Base-by-base conservation (phyloP, 176 grass and related monocot species). In the Ampelocalamus luodianensis region DNA sequence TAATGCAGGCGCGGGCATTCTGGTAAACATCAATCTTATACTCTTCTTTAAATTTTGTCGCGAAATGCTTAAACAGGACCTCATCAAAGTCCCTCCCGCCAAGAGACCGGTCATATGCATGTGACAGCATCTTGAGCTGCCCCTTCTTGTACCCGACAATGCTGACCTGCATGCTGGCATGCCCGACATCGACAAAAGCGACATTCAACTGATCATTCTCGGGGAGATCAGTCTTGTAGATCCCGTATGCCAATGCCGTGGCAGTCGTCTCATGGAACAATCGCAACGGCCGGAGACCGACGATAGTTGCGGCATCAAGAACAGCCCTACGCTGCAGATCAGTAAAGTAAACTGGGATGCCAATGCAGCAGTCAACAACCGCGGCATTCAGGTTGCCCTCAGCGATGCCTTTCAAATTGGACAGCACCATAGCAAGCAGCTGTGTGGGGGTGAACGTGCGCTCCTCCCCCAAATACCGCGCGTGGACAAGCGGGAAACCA, bases 221-320 rank as follows among this genome's bases (percentile, higher is more conserved):
- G 0, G 93, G 89, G 51, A 95, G 88, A 71, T 98, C 93, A 38
- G 89, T 98, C 66, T 95, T 95, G 22, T 98, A 98, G 18, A 98
- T 98, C 37, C 96, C 96, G 70, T 98, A 98, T 0, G 91, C 93
- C 91, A 98, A 42, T 0, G 96, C 91, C 0, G 96, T 98, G 44
- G 96, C 91, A 13, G 93, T 98, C 0, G 93, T 98, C 79, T 98
- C 96, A 74, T 98, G 96, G 85, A 98, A 92, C 37, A 98, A 67
- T 0, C 87, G 85, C 48, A 98, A 79, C 0, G 96, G 91, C 39
- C 34, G 82, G 62, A 98, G 82, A 8, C 96, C 96, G 0, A 83
- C 93, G 24, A 98, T 93, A 13, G 61, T 70, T 10, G 96, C 87
- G 0, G 96, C 96, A 85, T 98, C 93, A 4, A 92, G 26, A 34